phyloP scores from a whole-genome alignment of 2,329 filamentous ascomycete genomes.

The Colletotrichum agaves region DNA sequence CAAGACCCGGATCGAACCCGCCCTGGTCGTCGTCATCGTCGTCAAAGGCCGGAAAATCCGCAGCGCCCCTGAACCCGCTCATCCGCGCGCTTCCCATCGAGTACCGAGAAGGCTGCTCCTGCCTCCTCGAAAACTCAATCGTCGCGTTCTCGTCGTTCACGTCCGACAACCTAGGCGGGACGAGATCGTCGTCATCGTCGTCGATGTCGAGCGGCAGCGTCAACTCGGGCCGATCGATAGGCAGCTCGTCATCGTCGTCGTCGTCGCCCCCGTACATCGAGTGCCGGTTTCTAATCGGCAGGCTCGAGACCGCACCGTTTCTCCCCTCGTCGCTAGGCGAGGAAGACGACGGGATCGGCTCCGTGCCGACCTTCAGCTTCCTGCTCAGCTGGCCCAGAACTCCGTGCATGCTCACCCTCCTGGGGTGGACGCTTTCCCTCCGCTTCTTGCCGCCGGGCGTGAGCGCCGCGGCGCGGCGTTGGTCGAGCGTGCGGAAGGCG shows the following conservation, averaged over 20 bases:
- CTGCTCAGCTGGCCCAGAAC: conserved; percentile 65
- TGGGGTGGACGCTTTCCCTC: conserved; percentile 66
- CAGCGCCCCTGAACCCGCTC: conserved; percentile 61
- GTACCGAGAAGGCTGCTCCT: conserved; percentile 58
- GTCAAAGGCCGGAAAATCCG: conserved; percentile 48
- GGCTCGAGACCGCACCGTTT: conserved; percentile 13
- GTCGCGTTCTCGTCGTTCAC: conserved; percentile 67
- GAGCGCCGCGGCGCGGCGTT: conserved; percentile 67
- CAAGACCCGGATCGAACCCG: conserved; percentile 59
- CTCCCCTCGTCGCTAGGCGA: conserved; percentile 46
- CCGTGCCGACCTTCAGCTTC: conserved; percentile 61
- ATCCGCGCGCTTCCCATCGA: conserved; percentile 63
- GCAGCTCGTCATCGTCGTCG: conserved; percentile 55
- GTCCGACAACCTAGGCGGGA: conserved; percentile 63
- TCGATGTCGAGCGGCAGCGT: conserved; percentile 62
- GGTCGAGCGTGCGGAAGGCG: conserved; percentile 67
- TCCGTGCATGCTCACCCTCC: conserved; percentile 66
- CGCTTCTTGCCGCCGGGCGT: conserved; percentile 67
- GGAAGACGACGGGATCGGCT: conserved; percentile 60
- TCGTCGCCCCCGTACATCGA: conserved; percentile 41
- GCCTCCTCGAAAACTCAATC: conserved; percentile 68
- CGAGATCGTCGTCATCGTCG: conserved; percentile 56
- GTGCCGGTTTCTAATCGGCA: conserved; percentile 41
- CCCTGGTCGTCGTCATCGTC: conserved; percentile 57
- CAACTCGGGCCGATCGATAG: conserved; percentile 62